phyloP scores from a whole-genome alignment of 1,139 yeast species.

The Lodderomyces margitis region DNA sequence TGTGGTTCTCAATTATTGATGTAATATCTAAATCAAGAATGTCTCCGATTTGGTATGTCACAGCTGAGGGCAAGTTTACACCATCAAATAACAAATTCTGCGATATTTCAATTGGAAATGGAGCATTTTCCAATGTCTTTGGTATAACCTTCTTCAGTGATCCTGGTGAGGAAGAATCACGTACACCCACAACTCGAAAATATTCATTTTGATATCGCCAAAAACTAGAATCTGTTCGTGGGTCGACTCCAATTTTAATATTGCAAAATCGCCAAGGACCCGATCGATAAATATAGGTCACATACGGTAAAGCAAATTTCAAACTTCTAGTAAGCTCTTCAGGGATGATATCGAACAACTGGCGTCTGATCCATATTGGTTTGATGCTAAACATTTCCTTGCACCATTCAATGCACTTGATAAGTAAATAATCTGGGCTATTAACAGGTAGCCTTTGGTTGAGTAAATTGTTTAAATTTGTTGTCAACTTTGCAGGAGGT shows the following conservation, averaged over 20 bases:
- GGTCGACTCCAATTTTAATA: constrained; percentile 77
- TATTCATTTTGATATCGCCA: constrained; percentile 82
- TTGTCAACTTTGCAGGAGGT: constrained; percentile 39
- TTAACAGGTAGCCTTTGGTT: constrained; percentile 20
- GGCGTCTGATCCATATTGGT: constrained; percentile 87
- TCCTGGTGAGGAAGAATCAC: constrained; percentile 20
- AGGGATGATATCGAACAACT: constrained; percentile 61
- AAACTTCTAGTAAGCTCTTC: constrained; percentile 49
- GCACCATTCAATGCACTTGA: constrained; percentile 53
- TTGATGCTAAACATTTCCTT: constrained; percentile 56
- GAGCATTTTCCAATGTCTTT: constrained; percentile 9
- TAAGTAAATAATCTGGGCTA: constrained; percentile 30
- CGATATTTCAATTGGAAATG: constrained; percentile 28
- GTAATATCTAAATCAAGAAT: constrained; percentile 64
- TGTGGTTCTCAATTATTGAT: constrained; percentile 41
- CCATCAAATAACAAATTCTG: constrained; percentile 73
- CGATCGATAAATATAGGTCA: constrained; percentile 73
- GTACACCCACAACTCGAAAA: constrained; percentile 53
- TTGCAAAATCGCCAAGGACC: constrained; percentile 98
- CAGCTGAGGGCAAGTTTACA: constrained; percentile 58
- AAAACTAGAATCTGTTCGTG: constrained; percentile 51
- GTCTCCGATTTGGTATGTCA: constrained; percentile 82
- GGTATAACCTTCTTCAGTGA: constrained; percentile 15
- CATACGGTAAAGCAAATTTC: constrained; percentile 78
- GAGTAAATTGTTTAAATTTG: constrained; percentile 29